Percentiles rank a stretch among this genome's conserved stretches.
phyloP scores from a whole-genome alignment of 441 rosid species.

The Adansonia rubrostipa region DNA sequence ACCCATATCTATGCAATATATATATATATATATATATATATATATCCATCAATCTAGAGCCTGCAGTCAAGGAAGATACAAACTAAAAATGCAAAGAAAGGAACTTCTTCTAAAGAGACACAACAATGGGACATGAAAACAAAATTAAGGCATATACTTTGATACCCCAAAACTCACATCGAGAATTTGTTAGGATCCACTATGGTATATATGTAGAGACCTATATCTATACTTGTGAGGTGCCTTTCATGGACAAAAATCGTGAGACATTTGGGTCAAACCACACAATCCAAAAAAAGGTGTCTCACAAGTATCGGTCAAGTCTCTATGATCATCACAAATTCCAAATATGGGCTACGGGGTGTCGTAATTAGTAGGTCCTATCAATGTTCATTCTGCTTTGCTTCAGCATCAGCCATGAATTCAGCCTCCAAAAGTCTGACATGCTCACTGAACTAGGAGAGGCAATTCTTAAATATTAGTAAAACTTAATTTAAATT shows the following conservation, averaged over 20 bases:
- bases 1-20: background rate
- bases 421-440: constrained; percentile 5
- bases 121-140: background rate
- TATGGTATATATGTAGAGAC: background rate
- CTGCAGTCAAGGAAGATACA: background rate
- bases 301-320: background rate
- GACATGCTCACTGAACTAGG: background rate
- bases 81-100: background rate
- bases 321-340: background rate
- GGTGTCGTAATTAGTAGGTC: background rate
- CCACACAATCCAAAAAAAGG: background rate
- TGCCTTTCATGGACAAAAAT: background rate
- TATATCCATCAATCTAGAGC: background rate
- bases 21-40: background rate
- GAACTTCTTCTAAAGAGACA: background rate
- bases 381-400: background rate
- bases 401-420: background rate
- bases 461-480: background rate
- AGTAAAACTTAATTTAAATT: background rate
- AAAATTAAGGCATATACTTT: background rate
- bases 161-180: background rate
- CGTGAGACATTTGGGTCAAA: background rate
- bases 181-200: background rate
- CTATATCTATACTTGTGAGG: background rate
- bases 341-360: background rate